Conservation (phyloP, 495 filamentous ascomycete genomes). For the Penicillium psychrofluorescens region DNA sequence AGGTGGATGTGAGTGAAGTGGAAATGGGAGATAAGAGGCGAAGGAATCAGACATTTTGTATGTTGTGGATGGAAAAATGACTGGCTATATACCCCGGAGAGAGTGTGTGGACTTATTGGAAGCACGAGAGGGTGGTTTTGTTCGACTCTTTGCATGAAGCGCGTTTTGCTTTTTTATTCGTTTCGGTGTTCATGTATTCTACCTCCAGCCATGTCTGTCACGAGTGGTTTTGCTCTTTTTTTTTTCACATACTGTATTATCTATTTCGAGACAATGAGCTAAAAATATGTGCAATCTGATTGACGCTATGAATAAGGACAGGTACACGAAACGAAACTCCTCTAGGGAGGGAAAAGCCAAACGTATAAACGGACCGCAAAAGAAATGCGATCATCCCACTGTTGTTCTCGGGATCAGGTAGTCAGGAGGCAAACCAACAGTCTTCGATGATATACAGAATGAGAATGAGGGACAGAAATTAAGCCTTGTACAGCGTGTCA, state of each 20-base stretch:
- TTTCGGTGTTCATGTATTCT: conserved; percentile 16
- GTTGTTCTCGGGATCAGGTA: too few relatives aligned
- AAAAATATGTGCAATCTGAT: conserved; percentile 20
- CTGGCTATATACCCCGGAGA: not conserved
- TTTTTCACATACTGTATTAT: conserved; percentile 29
- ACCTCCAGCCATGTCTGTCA: conserved; percentile 4
- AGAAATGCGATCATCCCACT: not conserved
- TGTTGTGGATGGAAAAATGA: too few relatives aligned
- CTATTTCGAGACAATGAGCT: conserved; percentile 1
- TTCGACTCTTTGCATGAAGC: conserved; percentile 33
- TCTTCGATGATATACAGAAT: conserved; percentile 8
- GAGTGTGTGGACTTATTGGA: not conserved
- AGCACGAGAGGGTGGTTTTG: conserved; percentile 1
- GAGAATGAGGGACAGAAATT: conserved; percentile 7
- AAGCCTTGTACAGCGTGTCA: conserved; percentile 94
- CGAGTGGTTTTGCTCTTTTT: conserved; percentile 1
- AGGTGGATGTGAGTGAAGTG: too few relatives aligned
- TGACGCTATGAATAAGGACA: conserved; percentile 8
- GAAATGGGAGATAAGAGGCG: too few relatives aligned
- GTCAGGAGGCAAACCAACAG: conserved; percentile 4
- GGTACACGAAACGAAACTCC: not conserved
- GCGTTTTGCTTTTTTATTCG: conserved; percentile 20
- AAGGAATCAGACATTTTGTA: too few relatives aligned
- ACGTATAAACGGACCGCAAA: conserved; percentile 2
- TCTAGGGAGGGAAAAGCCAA: too few relatives aligned